A percentile compares a stretch with the other conserved stretches of the same genome.
phyloP scores from a whole-genome alignment of 208 protist species.

The Leishmania gerbilli region DNA sequence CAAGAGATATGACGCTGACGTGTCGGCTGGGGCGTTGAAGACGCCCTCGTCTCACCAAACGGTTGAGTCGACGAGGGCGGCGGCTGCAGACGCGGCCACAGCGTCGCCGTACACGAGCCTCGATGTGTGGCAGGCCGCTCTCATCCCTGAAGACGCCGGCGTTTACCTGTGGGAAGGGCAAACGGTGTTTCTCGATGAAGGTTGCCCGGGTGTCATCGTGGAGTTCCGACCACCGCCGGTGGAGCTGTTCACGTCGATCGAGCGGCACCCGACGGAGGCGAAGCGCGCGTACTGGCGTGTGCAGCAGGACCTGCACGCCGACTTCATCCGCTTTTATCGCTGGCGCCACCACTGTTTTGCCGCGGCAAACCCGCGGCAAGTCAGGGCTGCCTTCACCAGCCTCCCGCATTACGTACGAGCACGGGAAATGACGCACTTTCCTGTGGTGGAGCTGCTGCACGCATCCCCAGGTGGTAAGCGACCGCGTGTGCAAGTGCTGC shows the following conservation, averaged over 20 bases:
- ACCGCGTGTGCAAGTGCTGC: constrained; percentile 32
- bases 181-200: constrained; percentile 32
- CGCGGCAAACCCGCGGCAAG: background rate
- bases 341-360: constrained; percentile 5
- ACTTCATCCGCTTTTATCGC: constrained; percentile 24
- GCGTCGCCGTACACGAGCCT: constrained; percentile 23
- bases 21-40: background rate
- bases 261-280: constrained; percentile 12
- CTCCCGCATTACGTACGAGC: constrained; percentile 31
- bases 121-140: constrained; percentile 43
- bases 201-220: constrained; percentile 34
- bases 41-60: background rate
- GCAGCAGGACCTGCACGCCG: constrained; percentile 19
- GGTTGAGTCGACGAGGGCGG: background rate
- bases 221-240: constrained; percentile 32
- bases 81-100: background rate
- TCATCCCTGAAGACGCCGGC: constrained; percentile 20
- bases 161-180: constrained; percentile 39
- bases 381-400: constrained; percentile 23
- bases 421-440: constrained; percentile 30
- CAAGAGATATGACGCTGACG: constrained; percentile 20
- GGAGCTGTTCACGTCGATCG: constrained; percentile 23
- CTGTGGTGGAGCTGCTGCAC: constrained; percentile 36
- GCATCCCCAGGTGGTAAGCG: background rate
- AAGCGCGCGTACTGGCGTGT: constrained; percentile 17